These are phyloP conservation scores for Adansonia digitata DNA, from an alignment of 345 rosid species.

Conservation along the genomic window DNA sequence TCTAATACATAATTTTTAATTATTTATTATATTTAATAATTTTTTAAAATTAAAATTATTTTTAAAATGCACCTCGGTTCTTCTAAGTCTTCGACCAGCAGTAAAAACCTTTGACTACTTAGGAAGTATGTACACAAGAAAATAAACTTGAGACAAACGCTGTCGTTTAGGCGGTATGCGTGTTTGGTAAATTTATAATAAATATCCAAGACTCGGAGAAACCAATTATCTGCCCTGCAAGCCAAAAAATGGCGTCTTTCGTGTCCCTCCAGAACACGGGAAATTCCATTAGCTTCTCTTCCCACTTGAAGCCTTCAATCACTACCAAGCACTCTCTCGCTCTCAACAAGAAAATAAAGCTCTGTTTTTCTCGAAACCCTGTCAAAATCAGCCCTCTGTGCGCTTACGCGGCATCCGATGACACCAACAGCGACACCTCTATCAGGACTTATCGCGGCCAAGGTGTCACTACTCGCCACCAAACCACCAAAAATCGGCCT, in stretches of 20 bases:
- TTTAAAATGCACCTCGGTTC: too few species aligned
- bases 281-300: slow-evolving; percentile 14
- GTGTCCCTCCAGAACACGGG: slow-evolving; percentile 14
- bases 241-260: slow-evolving; percentile 26
- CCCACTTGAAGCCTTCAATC: neutral
- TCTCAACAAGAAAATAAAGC: neutral
- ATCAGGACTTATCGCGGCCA: slow-evolving; percentile 31
- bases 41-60: too few species aligned
- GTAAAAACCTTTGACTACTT: neutral
- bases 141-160: neutral
- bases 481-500: slow-evolving; percentile 5
- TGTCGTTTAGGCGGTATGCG: neutral
- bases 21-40: too few species aligned
- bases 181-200: neutral
- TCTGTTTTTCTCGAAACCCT: slow-evolving; percentile 9
- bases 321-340: neutral
- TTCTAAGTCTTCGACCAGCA: neutral
- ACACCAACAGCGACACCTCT: slow-evolving; percentile 13
- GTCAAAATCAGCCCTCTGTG: slow-evolving; percentile 18
- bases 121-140: too few species aligned
- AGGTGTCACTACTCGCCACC: neutral
- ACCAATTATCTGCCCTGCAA: neutral
- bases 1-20: too few species aligned
- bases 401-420: slow-evolving; percentile 23
- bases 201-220: neutral